These are phyloP conservation scores for Eutypella sp. DNA, from an alignment of 2,329 filamentous ascomycete species.

Conservation along the genomic window DNA sequence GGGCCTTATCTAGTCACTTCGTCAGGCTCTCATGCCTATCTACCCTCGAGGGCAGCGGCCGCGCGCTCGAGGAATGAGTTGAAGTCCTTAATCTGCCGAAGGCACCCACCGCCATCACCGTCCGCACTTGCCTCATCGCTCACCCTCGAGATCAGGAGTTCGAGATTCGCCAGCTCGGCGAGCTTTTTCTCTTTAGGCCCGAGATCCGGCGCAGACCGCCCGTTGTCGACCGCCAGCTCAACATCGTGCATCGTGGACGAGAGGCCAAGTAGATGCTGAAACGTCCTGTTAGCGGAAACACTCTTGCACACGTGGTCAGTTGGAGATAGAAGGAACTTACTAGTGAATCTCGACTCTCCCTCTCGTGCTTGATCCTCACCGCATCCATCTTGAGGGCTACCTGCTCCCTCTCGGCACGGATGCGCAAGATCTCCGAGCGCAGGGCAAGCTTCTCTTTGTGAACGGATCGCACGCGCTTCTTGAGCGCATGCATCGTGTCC, in stretches of 20 bases:
- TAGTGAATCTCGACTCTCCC: conserved; percentile 45
- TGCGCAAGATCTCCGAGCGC: conserved; percentile 54
- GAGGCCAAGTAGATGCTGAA: conserved; percentile 44
- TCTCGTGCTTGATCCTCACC: conserved; percentile 55
- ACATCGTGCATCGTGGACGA: conserved; percentile 59
- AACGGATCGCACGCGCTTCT: conserved; percentile 51
- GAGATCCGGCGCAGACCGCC: conserved; percentile 43
- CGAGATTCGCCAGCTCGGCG: conserved; percentile 51
- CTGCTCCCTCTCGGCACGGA: conserved; percentile 56
- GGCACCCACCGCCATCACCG: conserved; percentile 44
- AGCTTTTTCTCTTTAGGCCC: conserved; percentile 40
- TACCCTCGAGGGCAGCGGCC: conserved; percentile 49
- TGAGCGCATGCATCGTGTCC: conserved; percentile 53
- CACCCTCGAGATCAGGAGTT: conserved; percentile 51
- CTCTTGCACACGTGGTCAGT: neutral
- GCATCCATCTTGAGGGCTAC: conserved; percentile 59
- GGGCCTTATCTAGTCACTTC: no score
- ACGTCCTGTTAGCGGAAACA: conserved; percentile 6
- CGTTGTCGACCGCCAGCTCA: conserved; percentile 51
- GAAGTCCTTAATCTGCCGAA: conserved; percentile 55
- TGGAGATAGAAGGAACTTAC: conserved; percentile 32
- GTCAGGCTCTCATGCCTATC: conserved; percentile 11
- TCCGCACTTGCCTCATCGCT: conserved; percentile 47
- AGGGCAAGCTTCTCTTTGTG: conserved; percentile 53
- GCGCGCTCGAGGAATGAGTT: conserved; percentile 60